Conservation (phyloP, 495 filamentous ascomycete genomes). For the Hypoxylon lienhwacheense region DNA sequence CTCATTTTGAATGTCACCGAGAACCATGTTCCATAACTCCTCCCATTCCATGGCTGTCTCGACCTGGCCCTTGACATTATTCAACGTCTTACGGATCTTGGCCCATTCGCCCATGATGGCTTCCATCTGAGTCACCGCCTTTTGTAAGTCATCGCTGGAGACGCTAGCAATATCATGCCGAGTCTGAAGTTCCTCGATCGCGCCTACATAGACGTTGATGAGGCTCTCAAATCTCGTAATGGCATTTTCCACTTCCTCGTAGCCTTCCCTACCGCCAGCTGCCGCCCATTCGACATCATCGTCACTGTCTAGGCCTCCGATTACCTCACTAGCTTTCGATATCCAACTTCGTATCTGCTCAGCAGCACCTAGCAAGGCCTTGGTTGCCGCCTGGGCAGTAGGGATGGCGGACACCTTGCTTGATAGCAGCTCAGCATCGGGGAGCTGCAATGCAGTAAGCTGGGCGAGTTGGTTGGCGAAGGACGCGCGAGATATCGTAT, state of each 20-base stretch:
- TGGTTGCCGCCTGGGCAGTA: constrained; percentile 74
- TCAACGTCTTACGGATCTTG: constrained; percentile 71
- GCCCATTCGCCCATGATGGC: constrained; percentile 80
- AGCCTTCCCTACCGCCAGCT: constrained; percentile 82
- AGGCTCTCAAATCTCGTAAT: constrained; percentile 82
- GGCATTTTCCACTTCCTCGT: constrained; percentile 85
- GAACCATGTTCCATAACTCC: constrained; percentile 89
- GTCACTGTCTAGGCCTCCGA: constrained; percentile 82
- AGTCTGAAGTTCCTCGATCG: constrained; percentile 84
- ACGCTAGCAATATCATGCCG: constrained; percentile 76
- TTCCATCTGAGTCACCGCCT: constrained; percentile 84
- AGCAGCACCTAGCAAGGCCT: constrained; percentile 75
- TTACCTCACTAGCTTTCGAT: constrained; percentile 80
- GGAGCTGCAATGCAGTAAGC: constrained; percentile 79
- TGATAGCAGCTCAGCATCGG: constrained; percentile 76
- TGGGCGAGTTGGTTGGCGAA: constrained; percentile 87
- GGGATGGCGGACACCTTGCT: constrained; percentile 80
- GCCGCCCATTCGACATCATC: constrained; percentile 98
- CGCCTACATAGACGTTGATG: constrained; percentile 84
- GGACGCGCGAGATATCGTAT: constrained; percentile 83
- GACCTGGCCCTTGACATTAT: constrained; percentile 81
- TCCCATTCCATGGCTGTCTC: constrained; percentile 99
- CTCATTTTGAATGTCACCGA: constrained; percentile 91
- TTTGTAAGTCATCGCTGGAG: constrained; percentile 64
- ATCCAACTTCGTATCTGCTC: constrained; percentile 94